phyloP scores from a whole-genome alignment of 2,329 filamentous ascomycete species.

The Nothomitra cinnamomea region DNA sequence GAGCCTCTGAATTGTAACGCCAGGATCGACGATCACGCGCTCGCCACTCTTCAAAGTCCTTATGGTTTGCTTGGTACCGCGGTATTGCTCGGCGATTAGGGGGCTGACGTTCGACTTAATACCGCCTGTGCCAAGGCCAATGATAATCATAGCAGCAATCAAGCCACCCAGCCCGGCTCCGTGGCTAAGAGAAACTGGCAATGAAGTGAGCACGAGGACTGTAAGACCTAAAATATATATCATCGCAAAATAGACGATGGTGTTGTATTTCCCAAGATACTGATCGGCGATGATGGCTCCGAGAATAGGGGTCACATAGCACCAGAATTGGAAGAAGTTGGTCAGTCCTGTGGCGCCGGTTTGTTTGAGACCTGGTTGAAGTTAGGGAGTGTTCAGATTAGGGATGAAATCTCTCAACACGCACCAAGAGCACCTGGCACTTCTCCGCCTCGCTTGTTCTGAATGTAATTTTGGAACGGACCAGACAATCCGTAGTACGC shows the following conservation, averaged over 20 bases:
- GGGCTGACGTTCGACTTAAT: slow-evolving; percentile 21
- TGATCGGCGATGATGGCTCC: slow-evolving; percentile 43
- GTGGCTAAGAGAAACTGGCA: slow-evolving; percentile 32
- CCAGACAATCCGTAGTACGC: slow-evolving; percentile 30
- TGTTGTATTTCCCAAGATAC: slow-evolving; percentile 43
- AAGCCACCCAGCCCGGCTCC: slow-evolving; percentile 37
- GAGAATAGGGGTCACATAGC: slow-evolving; percentile 39
- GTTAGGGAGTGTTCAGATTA: slow-evolving; percentile 25
- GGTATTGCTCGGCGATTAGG: slow-evolving; percentile 46
- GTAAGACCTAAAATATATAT: slow-evolving; percentile 41
- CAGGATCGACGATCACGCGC: slow-evolving; percentile 47
- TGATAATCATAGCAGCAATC: slow-evolving; percentile 38
- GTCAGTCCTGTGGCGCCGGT: slow-evolving; percentile 30
- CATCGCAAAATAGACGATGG: slow-evolving; percentile 31
- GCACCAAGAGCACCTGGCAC: slow-evolving; percentile 8
- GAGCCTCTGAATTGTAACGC: slow-evolving; percentile 47
- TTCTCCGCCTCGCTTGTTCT: slow-evolving; percentile 20
- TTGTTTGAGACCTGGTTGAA: slow-evolving; percentile 26
- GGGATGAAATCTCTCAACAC: background rate
- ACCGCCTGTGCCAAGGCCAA: slow-evolving; percentile 35
- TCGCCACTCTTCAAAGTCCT: slow-evolving; percentile 33
- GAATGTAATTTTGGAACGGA: slow-evolving; percentile 33
- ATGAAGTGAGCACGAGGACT: slow-evolving; percentile 36
- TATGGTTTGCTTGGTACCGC: slow-evolving; percentile 32
- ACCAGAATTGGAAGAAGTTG: slow-evolving; percentile 39